Conservation (phyloP, 768 basidiomycete genomes). For the Boletellus ananiceps region DNA sequence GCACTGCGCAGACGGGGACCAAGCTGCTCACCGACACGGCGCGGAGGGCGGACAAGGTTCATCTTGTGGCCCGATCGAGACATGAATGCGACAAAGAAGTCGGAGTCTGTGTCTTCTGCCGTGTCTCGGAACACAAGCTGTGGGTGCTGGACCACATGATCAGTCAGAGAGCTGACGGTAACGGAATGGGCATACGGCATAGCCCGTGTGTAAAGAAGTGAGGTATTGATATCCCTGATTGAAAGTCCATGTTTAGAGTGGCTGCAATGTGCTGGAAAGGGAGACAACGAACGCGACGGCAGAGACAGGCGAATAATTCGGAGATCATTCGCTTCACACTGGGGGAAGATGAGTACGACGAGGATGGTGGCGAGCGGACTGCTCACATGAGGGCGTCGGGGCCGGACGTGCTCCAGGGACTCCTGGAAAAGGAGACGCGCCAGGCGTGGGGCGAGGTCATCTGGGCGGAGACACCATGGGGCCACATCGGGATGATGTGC, state of each 20-base stretch:
- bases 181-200: slow-evolving; percentile 38
- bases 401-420: slow-evolving; percentile 65
- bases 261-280: slow-evolving; percentile 4
- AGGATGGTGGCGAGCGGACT: not conserved
- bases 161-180: slow-evolving; percentile 6
- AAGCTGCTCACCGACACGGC: slow-evolving; percentile 35
- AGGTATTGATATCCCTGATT: slow-evolving; percentile 69
- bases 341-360: slow-evolving; percentile 19
- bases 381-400: slow-evolving; percentile 50
- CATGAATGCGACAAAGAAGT: slow-evolving; percentile 65
- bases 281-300: slow-evolving; percentile 44
- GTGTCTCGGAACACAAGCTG: slow-evolving; percentile 64
- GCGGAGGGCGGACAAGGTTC: slow-evolving; percentile 40
- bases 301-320: slow-evolving; percentile 56
- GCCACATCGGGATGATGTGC: slow-evolving; percentile 60
- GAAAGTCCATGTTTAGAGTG: slow-evolving; percentile 8
- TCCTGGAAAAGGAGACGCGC: slow-evolving; percentile 58
- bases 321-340: slow-evolving; percentile 61
- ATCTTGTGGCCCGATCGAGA: slow-evolving; percentile 57
- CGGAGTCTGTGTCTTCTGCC: slow-evolving; percentile 42
- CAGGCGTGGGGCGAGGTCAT: slow-evolving; percentile 42
- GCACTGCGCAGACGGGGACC: slow-evolving; percentile 36
- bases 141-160: slow-evolving; percentile 39
- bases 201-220: slow-evolving; percentile 55
- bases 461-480: slow-evolving; percentile 49